Evolutionary conservation across 2,329 filamentous ascomycete species (phyloP).

Genomic region (Pyricularia sp.): DNA sequence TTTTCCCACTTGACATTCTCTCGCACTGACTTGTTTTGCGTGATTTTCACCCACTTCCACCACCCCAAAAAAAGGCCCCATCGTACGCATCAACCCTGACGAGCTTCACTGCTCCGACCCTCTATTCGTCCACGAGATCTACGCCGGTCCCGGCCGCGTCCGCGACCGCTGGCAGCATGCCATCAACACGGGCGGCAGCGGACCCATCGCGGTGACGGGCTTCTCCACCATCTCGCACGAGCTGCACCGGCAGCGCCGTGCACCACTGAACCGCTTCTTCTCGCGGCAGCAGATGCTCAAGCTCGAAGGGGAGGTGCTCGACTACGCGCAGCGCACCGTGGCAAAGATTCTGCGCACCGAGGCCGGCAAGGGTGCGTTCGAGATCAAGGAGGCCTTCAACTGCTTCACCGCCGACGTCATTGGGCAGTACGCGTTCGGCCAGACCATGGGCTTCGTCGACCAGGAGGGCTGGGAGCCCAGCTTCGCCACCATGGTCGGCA

Average conservation of each 20-base stretch:
- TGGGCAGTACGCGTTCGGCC: slow-evolving; percentile 15
- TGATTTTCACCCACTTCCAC: slow-evolving; percentile 1
- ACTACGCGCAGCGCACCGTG: slow-evolving; percentile 8
- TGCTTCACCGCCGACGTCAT: slow-evolving; percentile 16
- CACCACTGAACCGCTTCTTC: slow-evolving; percentile 12
- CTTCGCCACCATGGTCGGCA: slow-evolving; percentile 20
- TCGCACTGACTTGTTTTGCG: neutral
- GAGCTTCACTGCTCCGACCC: slow-evolving; percentile 17
- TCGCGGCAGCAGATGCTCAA: slow-evolving; percentile 10
- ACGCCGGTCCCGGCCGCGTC: slow-evolving; percentile 7
- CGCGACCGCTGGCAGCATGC: slow-evolving; percentile 9
- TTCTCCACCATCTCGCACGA: slow-evolving; percentile 11
- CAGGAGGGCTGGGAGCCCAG: slow-evolving; percentile 20
- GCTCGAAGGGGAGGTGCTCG: slow-evolving; percentile 10
- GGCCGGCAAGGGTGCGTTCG: slow-evolving; percentile 2
- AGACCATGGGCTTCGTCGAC: slow-evolving; percentile 6
- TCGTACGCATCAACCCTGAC: slow-evolving; percentile 13
- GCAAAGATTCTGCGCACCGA: slow-evolving; percentile 7
- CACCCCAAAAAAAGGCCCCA: slow-evolving; percentile 2
- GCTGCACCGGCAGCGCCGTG: slow-evolving; percentile 12
- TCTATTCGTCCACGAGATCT: slow-evolving; percentile 14
- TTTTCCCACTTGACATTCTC: neutral
- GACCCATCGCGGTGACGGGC: slow-evolving; percentile 6
- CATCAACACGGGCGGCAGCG: slow-evolving; percentile 5
- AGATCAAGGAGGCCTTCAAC: slow-evolving; percentile 7